Evolutionary conservation across 2,329 filamentous ascomycete genomes (phyloP).

Genomic region (Aspergillus ruber): DNA sequence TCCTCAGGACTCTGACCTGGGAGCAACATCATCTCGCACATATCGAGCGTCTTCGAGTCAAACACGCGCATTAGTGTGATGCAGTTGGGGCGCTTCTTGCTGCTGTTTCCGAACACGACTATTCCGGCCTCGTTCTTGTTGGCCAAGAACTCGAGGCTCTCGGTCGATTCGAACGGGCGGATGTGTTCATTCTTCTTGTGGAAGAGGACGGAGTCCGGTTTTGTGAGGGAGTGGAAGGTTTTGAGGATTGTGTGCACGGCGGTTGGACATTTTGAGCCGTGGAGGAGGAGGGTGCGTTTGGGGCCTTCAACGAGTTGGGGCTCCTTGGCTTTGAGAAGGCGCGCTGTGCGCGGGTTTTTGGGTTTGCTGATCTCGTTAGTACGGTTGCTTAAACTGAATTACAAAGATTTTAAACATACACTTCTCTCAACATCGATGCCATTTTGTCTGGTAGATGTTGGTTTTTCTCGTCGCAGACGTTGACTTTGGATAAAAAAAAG

Average conservation of each 20-base stretch:
- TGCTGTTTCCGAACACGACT: constrained; percentile 75
- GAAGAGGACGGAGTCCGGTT: constrained; percentile 81
- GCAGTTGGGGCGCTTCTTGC: constrained; percentile 92
- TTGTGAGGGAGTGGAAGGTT: constrained; percentile 78
- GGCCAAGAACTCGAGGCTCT: constrained; percentile 88
- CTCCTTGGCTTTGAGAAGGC: constrained; percentile 86
- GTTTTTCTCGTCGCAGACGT: neutral
- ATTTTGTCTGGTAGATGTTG: constrained; percentile 2
- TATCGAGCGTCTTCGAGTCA: constrained; percentile 81
- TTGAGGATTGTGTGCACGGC: constrained; percentile 75
- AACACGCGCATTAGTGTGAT: constrained; percentile 80
- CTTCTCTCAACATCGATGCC: constrained; percentile 38
- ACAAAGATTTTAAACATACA: no score
- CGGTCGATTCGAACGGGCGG: constrained; percentile 85
- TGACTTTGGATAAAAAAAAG: constrained; percentile 14
- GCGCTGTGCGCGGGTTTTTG: constrained; percentile 83
- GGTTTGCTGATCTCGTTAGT: constrained; percentile 62
- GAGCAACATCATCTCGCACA: constrained; percentile 85
- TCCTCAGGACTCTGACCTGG: constrained; percentile 51
- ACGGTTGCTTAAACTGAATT: no score
- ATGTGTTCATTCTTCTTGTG: constrained; percentile 89
- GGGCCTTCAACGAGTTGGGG: constrained; percentile 85
- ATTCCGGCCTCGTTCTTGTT: constrained; percentile 92
- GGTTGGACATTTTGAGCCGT: constrained; percentile 78
- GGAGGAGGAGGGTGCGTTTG: constrained; percentile 82